These are phyloP conservation scores for Ramularia endophylla DNA, from an alignment of 2,329 filamentous ascomycete genomes.

Conservation along the genomic window DNA sequence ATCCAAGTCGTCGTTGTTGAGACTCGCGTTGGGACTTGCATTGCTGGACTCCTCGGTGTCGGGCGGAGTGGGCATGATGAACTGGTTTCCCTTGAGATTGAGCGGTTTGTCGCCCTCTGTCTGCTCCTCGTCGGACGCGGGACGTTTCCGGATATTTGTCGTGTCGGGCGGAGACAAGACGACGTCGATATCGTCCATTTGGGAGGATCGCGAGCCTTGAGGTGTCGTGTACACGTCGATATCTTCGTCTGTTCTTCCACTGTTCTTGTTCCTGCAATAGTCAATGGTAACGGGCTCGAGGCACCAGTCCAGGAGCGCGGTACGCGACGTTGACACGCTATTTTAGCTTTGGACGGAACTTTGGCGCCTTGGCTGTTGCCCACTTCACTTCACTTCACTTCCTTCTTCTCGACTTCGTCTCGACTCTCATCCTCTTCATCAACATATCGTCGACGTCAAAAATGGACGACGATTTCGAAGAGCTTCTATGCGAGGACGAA, in stretches of 20 bases:
- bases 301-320: not conserved
- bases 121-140: slow-evolving; percentile 20
- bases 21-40: slow-evolving; percentile 19
- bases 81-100: slow-evolving; percentile 30
- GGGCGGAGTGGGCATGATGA: slow-evolving; percentile 31
- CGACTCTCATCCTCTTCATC: slow-evolving; percentile 1
- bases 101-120: slow-evolving; percentile 24
- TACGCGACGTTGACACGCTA: too few relatives aligned
- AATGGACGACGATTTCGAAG: slow-evolving; percentile 25
- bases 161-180: slow-evolving; percentile 23
- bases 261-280: too few relatives aligned
- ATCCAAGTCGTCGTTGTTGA: slow-evolving; percentile 11
- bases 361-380: not conserved
- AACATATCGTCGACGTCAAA: slow-evolving; percentile 1
- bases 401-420: slow-evolving; percentile 3
- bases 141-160: slow-evolving; percentile 23
- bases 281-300: too few relatives aligned
- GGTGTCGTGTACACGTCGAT: not conserved
- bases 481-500: slow-evolving; percentile 19
- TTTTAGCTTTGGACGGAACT: too few relatives aligned
- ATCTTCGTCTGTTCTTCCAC: too few relatives aligned
- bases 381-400: not conserved
- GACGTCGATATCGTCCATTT: slow-evolving; percentile 29
- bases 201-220: not conserved
- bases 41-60: slow-evolving; percentile 29